These are phyloP conservation scores for Butyriboletus loyo DNA, from an alignment of 768 basidiomycete species.

Conservation along the genomic window DNA sequence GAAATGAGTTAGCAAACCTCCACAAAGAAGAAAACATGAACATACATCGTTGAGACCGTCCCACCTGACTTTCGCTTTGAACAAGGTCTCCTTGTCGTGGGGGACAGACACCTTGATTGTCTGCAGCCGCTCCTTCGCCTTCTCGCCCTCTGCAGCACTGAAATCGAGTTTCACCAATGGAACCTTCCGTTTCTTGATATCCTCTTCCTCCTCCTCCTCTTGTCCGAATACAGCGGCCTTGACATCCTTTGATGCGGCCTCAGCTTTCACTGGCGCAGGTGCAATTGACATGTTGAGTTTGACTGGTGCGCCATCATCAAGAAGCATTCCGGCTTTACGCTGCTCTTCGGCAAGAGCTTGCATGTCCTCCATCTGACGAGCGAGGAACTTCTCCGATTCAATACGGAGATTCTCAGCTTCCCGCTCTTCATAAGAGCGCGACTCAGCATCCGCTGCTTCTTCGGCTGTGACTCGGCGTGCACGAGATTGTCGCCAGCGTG, in stretches of 20 bases:
- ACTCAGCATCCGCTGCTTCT: slow-evolving; percentile 80
- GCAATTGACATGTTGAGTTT: slow-evolving; percentile 77
- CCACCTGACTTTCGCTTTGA: slow-evolving; percentile 88
- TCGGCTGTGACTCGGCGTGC: slow-evolving; percentile 70
- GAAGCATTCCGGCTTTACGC: slow-evolving; percentile 82
- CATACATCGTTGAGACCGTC: slow-evolving; percentile 86
- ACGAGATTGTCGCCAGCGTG: slow-evolving; percentile 82
- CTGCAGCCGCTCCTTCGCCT: slow-evolving; percentile 75
- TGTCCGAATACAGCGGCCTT: slow-evolving; percentile 68
- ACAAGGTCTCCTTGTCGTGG: slow-evolving; percentile 70
- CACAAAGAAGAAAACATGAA: slow-evolving; percentile 1
- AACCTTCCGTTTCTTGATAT: slow-evolving; percentile 73
- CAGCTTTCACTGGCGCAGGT: slow-evolving; percentile 44
- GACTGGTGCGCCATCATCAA: slow-evolving; percentile 91
- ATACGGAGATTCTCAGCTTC: slow-evolving; percentile 83
- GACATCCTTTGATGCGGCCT: slow-evolving; percentile 43
- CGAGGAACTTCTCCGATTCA: slow-evolving; percentile 92
- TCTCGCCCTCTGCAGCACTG: slow-evolving; percentile 77
- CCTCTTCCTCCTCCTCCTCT: slow-evolving; percentile 86
- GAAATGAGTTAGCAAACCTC: slow-evolving; percentile 14
- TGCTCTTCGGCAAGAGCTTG: slow-evolving; percentile 89
- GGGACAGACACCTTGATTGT: slow-evolving; percentile 75
- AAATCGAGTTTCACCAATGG: slow-evolving; percentile 91
- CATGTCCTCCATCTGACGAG: slow-evolving; percentile 94
- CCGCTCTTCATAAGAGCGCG: slow-evolving; percentile 76